phyloP scores from a whole-genome alignment of 2,329 filamentous ascomycete species.

The Cladosporium phlei region DNA sequence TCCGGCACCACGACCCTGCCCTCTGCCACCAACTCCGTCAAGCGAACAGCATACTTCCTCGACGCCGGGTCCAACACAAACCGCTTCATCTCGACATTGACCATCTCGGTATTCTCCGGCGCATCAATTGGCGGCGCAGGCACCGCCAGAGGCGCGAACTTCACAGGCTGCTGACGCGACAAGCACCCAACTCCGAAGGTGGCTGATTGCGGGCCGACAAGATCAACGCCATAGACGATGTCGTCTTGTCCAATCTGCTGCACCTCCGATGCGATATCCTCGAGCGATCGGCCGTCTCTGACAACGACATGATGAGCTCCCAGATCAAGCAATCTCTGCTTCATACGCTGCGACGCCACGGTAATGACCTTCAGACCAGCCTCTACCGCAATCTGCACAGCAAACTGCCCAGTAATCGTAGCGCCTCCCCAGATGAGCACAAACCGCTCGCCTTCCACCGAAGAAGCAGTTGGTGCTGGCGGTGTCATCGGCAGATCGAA shows the following conservation, averaged over 20 bases:
- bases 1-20: conserved; percentile 30
- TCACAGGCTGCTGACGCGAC: conserved; percentile 15
- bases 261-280: conserved; percentile 33
- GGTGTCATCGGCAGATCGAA: conserved; percentile 33
- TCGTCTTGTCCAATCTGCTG: conserved; percentile 21
- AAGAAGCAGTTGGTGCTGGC: conserved; percentile 20
- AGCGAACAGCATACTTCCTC: conserved; percentile 27
- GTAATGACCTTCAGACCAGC: conserved; percentile 36
- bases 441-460: conserved; percentile 21
- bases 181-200: conserved; percentile 1
- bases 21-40: conserved; percentile 31
- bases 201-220: conserved; percentile 37
- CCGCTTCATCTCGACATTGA: conserved; percentile 39
- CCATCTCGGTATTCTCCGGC: conserved; percentile 30
- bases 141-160: conserved; percentile 37
- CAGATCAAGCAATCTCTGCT: conserved; percentile 30
- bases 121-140: conserved; percentile 26
- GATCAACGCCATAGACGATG: conserved; percentile 36
- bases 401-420: conserved; percentile 40
- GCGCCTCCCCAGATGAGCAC: conserved; percentile 42
- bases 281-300: conserved; percentile 32
- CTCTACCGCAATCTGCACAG: conserved; percentile 36
- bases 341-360: conserved; percentile 28
- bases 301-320: conserved; percentile 34
- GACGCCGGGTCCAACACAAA: conserved; percentile 34